Percentiles rank a stretch among this genome's conserved stretches.
Evolutionary conservation across 192 early-diverging fungal genomes (phyloP).

Genomic region (Phlyctochytrium planicorne): DNA sequence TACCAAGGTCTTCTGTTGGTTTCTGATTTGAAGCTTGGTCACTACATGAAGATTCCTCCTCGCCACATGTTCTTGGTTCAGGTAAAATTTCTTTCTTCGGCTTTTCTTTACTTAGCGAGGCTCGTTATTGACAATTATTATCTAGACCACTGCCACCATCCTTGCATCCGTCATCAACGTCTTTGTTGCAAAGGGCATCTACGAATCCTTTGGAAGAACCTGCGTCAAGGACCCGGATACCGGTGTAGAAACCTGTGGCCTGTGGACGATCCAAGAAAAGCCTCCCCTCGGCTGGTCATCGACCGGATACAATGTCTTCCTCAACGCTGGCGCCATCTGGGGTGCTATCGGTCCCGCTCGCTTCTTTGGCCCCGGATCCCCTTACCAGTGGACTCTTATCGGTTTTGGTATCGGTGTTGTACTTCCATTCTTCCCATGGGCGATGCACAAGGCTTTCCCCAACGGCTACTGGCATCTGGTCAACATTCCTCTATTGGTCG

Average conservation of each 20-base stretch:
- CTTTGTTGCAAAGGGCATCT: constrained; percentile 14
- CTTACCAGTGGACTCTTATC: too few species aligned
- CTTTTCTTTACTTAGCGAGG: constrained; percentile 71
- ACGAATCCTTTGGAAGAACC: constrained; percentile 18
- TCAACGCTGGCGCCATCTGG: too few species aligned
- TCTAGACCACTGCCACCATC: constrained; percentile 58
- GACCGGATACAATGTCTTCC: too few species aligned
- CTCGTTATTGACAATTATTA: constrained; percentile 54
- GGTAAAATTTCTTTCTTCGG: too few species aligned
- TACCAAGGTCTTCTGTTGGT: constrained; percentile 73
- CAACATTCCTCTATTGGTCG: constrained; percentile 7
- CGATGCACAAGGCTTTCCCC: constrained; percentile 38
- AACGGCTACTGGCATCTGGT: constrained; percentile 11
- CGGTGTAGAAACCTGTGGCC: constrained; percentile 1
- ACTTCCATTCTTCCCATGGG: constrained; percentile 37
- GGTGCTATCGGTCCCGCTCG: too few species aligned
- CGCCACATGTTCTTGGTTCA: constrained; percentile 58
- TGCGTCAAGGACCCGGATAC: background rate
- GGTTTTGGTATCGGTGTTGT: constrained; percentile 29
- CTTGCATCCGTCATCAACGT: constrained; percentile 54
- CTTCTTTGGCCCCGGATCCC: too few species aligned
- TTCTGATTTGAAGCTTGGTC: constrained; percentile 72
- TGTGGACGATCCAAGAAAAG: constrained; percentile 8
- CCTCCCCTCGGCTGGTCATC: constrained; percentile 35
- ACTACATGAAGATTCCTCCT: constrained; percentile 74